These are phyloP conservation scores for Geotrichum australiense DNA, from an alignment of 1,139 yeast genomes.

Conservation along the genomic window DNA sequence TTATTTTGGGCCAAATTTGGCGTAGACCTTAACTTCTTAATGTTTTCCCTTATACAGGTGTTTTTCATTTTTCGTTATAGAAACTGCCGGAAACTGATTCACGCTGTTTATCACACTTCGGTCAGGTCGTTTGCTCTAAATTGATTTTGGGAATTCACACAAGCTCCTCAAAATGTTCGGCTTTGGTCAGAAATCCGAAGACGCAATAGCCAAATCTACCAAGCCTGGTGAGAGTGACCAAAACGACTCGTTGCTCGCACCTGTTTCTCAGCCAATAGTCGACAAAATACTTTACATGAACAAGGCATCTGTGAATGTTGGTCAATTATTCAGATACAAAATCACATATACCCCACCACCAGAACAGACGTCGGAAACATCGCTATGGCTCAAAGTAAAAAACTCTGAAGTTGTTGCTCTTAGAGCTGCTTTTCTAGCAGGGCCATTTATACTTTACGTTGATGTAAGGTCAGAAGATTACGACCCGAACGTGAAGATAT, in stretches of 20 bases:
- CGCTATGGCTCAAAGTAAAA: conserved; percentile 60
- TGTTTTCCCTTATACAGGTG: too few relatives aligned
- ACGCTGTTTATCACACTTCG: too few relatives aligned
- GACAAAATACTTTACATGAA: conserved; percentile 34
- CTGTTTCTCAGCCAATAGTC: neutral
- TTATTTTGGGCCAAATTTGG: too few relatives aligned
- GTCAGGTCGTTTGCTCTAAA: neutral
- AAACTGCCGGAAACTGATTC: too few relatives aligned
- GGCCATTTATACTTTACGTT: conserved; percentile 83
- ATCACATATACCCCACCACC: conserved; percentile 41
- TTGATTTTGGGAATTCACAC: neutral
- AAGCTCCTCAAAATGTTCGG: too few relatives aligned
- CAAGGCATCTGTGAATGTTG: conserved; percentile 44
- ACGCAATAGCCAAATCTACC: neutral
- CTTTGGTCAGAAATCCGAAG: too few relatives aligned
- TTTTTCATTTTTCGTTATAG: too few relatives aligned
- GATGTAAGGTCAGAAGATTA: conserved; percentile 68
- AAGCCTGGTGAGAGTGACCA: neutral
- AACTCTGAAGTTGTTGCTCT: conserved; percentile 69
- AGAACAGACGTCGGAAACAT: conserved; percentile 19
- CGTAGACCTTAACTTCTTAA: too few relatives aligned
- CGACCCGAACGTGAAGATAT: conserved; percentile 48
- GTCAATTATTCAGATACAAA: conserved; percentile 49
- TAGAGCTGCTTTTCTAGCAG: conserved; percentile 83
- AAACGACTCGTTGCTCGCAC: neutral